Evolutionary conservation across 371 early-diverging fungal species (phyloP), one percentile per base, ranked within the genome.

Genomic region (Globomyces sp.): DNA sequence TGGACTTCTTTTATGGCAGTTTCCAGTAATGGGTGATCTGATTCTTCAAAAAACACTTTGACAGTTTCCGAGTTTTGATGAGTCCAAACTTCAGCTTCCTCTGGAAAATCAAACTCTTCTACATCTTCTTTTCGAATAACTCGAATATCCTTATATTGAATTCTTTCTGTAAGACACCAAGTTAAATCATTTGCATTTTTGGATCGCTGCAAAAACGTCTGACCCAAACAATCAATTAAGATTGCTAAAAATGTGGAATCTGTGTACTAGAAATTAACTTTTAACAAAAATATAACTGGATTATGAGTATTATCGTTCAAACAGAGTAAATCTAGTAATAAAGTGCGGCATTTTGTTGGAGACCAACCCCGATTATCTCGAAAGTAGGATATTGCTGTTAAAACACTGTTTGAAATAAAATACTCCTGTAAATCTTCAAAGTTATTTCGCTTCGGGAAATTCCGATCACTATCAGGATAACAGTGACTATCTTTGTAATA

Each of bases 261-360:
- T 3, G 57, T 50, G 40, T 55, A 55, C 47, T 47, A 11, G 6
- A 6, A 47, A 11, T 8, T 6, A 47, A 47, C 47, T 47, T 8
- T 47, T 11, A 47, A 8, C 47, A 47, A 11, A 8, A 11, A 11
- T 47, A 47, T 8, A 8, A 47, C 47, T 44, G 42, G 10, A 58
- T 58, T 97, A 43, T 89, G 88, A 44, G 90, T 86, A 70, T 97
- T 96, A 76, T 97, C 96, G 72, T 95, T 96, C 76, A 88, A 92
- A 49, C 85, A 81, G 45, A 95, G 77, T 9, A 94, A 78, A 43
- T 90, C 86, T 64, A 93, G 65, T 44, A 97, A 67, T 50, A 91
- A 82, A 24, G 84, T 77, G 0, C 89, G 84, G 4, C 89, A 83
- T 5, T 81, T 80, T 2, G 79, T 58, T n/a, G 90, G 92, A 0